Evolutionary conservation across 1,284 basidiomycete species (phyloP), one percentile per base, ranked within the genome.

Genomic region (Cystobasidiaceae sp.): DNA sequence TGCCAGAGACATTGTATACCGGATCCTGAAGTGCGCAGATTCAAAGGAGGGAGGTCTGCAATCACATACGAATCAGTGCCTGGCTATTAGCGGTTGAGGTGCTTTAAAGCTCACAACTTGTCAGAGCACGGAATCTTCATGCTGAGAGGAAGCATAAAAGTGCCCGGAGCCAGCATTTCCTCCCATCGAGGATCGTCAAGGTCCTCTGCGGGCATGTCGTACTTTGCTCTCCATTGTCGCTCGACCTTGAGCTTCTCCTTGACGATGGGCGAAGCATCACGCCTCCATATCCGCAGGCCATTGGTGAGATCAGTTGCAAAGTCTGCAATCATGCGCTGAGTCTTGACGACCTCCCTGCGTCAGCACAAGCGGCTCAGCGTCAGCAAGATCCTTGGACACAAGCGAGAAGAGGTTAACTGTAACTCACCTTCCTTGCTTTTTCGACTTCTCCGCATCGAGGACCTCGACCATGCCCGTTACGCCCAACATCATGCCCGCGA

Each of bases 51-150:
- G 74, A 13, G 74, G 74, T 37, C 74, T 75, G 55, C 3, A n/a
- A 3, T 11, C 1, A 17, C 15, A 5, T 4, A 41, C n/a, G 17
- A 50, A 32, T 21, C 4, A 57, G 52, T 17, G 41, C 2, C n/a
- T n/a, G 1, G 32, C 32, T 3, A 8, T 37, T n/a, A 3, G 3
- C 8, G 7, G 51, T 23, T n/a, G 39, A 54, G 34, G 4, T 8
- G 13, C 4, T 19, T 23, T 17, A 17, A 32, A 6, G 68, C 72
- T 61, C 49, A 74, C 73, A 74, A 52, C 58, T 71, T 66, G 30
- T 74, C 73, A 19, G 69, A 74, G 45, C 71, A 73, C 30, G 74
- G 74, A 19, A 75, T 74, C 67, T 74, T 74, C 74, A 75, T 75
- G 43, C 70, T 73, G 28, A 75, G 67, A 25, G 74, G 74, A 27